These are phyloP conservation scores for Trypanosoma theileri DNA, from an alignment of 208 protist genomes.

Conservation along the genomic window DNA sequence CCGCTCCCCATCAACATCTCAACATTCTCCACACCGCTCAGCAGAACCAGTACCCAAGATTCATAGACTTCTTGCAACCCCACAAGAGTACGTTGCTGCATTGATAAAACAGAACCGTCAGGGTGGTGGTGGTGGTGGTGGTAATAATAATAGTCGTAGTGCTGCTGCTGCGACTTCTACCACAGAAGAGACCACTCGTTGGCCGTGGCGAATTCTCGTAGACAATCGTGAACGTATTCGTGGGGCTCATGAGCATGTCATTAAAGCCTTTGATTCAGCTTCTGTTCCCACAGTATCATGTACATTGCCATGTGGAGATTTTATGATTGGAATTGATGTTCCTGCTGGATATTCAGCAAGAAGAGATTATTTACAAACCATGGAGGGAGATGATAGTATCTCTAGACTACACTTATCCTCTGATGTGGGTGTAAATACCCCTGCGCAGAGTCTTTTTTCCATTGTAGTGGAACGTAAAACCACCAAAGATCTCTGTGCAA, in stretches of 20 bases:
- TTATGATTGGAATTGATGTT: slow-evolving; percentile 43
- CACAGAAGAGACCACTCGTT: slow-evolving; percentile 11
- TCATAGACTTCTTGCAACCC: slow-evolving; percentile 23
- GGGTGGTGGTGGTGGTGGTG: not conserved
- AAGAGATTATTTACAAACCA: not conserved
- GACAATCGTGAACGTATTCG: slow-evolving; percentile 64
- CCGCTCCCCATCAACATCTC: slow-evolving; percentile 1
- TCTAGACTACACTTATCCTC: not conserved
- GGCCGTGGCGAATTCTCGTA: slow-evolving; percentile 62
- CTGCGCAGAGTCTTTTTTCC: slow-evolving; percentile 37
- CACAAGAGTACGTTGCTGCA: slow-evolving; percentile 27
- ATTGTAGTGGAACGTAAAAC: slow-evolving; percentile 86
- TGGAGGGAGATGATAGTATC: not conserved
- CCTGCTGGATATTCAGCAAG: not conserved
- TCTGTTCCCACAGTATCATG: slow-evolving; percentile 42
- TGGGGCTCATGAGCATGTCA: slow-evolving; percentile 42
- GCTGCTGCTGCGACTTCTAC: slow-evolving; percentile 2
- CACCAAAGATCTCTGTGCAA: slow-evolving; percentile 63
- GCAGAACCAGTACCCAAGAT: not conserved
- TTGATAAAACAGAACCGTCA: slow-evolving; percentile 24
- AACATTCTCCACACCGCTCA: not conserved
- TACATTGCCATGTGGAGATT: slow-evolving; percentile 70
- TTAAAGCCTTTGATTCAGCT: slow-evolving; percentile 37
- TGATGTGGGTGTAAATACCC: not conserved
- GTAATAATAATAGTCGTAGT: not conserved